A percentile compares a stretch with the other conserved stretches of the same genome.
phyloP scores from a whole-genome alignment of 2,329 filamentous ascomycete genomes.

The Hypoxylon sp. region DNA sequence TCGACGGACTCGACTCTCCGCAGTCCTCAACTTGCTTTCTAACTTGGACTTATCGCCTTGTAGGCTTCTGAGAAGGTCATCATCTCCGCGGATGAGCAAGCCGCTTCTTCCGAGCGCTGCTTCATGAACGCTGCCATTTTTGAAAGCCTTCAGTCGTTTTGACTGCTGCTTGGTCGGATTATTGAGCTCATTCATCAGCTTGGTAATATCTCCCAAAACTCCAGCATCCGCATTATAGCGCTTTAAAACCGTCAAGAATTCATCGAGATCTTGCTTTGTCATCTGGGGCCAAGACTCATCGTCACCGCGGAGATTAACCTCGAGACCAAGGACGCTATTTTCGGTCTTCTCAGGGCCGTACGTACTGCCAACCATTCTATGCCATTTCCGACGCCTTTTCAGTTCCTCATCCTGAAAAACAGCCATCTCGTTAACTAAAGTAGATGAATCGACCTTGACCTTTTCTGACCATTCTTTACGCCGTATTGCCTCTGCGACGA shows the following conservation, averaged over 20 bases:
- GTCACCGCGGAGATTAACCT: constrained; percentile 86
- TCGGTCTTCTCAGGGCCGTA: constrained; percentile 77
- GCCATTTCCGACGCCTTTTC: constrained; percentile 89
- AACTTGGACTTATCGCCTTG: constrained; percentile 85
- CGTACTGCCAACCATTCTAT: constrained; percentile 84
- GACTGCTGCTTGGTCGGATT: constrained; percentile 88
- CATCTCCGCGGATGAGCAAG: constrained; percentile 86
- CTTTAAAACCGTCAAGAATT: constrained; percentile 78
- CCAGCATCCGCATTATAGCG: constrained; percentile 75
- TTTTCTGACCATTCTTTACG: constrained; percentile 94
- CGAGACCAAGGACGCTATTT: constrained; percentile 80
- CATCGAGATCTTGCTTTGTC: constrained; percentile 80
- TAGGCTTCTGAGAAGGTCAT: constrained; percentile 82
- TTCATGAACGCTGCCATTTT: constrained; percentile 95
- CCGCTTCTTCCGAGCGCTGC: constrained; percentile 89
- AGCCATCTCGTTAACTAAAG: constrained; percentile 92
- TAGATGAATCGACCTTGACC: constrained; percentile 87
- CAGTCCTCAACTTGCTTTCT: constrained; percentile 82
- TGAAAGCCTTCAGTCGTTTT: constrained; percentile 92
- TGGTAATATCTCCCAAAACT: constrained; percentile 79
- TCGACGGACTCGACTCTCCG: constrained; percentile 89
- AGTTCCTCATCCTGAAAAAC: constrained; percentile 93
- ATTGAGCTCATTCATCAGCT: constrained; percentile 83
- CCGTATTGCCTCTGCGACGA: constrained; percentile 86
- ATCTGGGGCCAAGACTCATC: constrained; percentile 86